Conservation (phyloP, 805 yeast species). For the Blastobotrys americana region DNA sequence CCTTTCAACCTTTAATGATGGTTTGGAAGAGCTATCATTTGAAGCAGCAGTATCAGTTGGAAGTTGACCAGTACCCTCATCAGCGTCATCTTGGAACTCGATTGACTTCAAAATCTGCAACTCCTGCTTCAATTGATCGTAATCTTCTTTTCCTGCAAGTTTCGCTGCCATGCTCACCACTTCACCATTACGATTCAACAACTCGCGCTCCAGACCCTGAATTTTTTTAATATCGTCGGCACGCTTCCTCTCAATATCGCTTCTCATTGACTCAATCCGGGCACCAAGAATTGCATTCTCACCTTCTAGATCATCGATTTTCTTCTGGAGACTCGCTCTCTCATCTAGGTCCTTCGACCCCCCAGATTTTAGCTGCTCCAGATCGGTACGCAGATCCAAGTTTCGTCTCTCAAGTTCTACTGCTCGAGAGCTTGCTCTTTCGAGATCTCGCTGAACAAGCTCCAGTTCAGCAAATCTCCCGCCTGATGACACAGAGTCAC, state of each 20-base stretch:
- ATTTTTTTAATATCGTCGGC: slow-evolving; percentile 30
- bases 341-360: slow-evolving; percentile 35
- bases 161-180: slow-evolving; percentile 43
- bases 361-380: slow-evolving; percentile 41
- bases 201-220: slow-evolving; percentile 40
- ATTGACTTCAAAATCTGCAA: slow-evolving; percentile 63
- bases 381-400: slow-evolving; percentile 60
- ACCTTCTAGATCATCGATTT: slow-evolving; percentile 28
- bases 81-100: slow-evolving; percentile 42
- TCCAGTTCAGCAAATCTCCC: slow-evolving; percentile 42
- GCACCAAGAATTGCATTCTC: slow-evolving; percentile 61
- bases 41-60: too few species aligned
- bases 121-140: slow-evolving; percentile 75
- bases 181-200: slow-evolving; percentile 43
- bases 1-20: slow-evolving; percentile 7
- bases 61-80: slow-evolving; percentile 1
- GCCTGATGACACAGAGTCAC: slow-evolving; percentile 14
- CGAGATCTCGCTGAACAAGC: slow-evolving; percentile 66
- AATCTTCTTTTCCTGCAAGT: slow-evolving; percentile 52
- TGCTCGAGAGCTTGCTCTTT: slow-evolving; percentile 57
- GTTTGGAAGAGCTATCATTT: slow-evolving; percentile 11
- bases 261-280: slow-evolving; percentile 43
- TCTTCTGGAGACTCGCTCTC: slow-evolving; percentile 13
- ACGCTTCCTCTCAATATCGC: slow-evolving; percentile 22
- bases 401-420: slow-evolving; percentile 71